A percentile compares a stretch with the other conserved stretches of the same genome.
These are phyloP conservation scores for Ascochyta fabae DNA, from an alignment of 2,329 filamentous ascomycete species.

Conservation along the genomic window DNA sequence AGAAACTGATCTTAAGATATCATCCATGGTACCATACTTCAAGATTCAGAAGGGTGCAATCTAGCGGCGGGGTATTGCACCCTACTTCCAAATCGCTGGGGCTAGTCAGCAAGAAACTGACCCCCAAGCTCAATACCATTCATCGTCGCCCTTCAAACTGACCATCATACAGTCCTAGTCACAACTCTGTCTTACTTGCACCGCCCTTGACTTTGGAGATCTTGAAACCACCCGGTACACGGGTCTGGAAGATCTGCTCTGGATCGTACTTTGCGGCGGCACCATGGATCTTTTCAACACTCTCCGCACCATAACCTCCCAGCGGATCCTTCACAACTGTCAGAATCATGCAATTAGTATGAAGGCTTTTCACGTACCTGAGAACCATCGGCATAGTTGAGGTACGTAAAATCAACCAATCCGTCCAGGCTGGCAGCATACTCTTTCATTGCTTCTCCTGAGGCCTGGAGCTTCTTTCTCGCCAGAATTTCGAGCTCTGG, in stretches of 20 bases:
- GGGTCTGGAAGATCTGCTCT: constrained; percentile 47
- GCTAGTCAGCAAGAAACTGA: no score
- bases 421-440: constrained; percentile 20
- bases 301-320: constrained; percentile 49
- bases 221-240: constrained; percentile 54
- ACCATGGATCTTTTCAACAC: constrained; percentile 41
- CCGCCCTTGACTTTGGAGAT: constrained; percentile 23
- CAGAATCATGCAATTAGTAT: background rate
- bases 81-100: no score
- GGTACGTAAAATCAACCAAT: constrained; percentile 30
- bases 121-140: no score
- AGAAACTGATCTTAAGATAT: no score
- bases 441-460: constrained; percentile 18
- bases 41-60: no score
- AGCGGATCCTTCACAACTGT: constrained; percentile 46
- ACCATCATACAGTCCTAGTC: background rate
- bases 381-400: constrained; percentile 47
- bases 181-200: constrained; percentile 4
- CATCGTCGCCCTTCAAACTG: no score
- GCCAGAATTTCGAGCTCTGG: constrained; percentile 22
- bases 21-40: no score
- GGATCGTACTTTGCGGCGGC: constrained; percentile 51
- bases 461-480: constrained; percentile 18
- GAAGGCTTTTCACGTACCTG: constrained; percentile 15
- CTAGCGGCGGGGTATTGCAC: no score